These are phyloP conservation scores for Tilletia caries DNA, from an alignment of 1,284 basidiomycete genomes.

Conservation along the genomic window DNA sequence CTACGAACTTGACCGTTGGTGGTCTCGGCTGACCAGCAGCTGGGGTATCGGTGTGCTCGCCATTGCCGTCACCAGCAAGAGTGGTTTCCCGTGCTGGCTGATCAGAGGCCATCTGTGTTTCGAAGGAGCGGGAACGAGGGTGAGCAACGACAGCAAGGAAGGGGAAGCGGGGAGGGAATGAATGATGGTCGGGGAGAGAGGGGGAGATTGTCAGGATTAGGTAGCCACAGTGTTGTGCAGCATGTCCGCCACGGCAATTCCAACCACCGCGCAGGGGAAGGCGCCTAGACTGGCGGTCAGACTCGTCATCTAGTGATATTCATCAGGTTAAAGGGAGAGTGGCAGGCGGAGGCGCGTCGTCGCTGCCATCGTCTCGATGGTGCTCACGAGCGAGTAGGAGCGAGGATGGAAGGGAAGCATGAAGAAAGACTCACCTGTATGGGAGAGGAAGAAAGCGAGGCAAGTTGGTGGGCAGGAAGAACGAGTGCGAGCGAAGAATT, in stretches of 20 bases:
- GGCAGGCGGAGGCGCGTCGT: too few species aligned
- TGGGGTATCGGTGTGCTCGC: not conserved
- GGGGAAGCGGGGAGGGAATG: not conserved
- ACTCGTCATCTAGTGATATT: constrained; percentile 12
- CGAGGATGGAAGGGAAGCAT: not conserved
- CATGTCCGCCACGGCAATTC: constrained; percentile 2
- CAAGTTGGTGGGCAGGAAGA: not conserved
- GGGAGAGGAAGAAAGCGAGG: not conserved
- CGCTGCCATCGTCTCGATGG: too few species aligned
- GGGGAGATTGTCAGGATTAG: not conserved
- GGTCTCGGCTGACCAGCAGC: not conserved
- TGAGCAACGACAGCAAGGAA: not conserved
- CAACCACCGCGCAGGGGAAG: not conserved
- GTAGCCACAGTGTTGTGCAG: constrained; percentile 13
- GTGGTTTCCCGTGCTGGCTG: not conserved
- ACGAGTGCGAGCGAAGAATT: not conserved
- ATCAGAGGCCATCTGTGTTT: not conserved
- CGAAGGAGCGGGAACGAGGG: not conserved
- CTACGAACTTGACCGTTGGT: constrained; percentile 1
- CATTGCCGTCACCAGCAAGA: not conserved
- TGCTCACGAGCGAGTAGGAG: too few species aligned
- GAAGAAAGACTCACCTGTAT: not conserved
- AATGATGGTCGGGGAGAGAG: constrained; percentile 4
- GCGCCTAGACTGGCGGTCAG: constrained; percentile 1
- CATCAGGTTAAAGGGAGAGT: not conserved